phyloP scores from a whole-genome alignment of 163 green algal genomes.

The Chlamydomonas reinhardtii region DNA sequence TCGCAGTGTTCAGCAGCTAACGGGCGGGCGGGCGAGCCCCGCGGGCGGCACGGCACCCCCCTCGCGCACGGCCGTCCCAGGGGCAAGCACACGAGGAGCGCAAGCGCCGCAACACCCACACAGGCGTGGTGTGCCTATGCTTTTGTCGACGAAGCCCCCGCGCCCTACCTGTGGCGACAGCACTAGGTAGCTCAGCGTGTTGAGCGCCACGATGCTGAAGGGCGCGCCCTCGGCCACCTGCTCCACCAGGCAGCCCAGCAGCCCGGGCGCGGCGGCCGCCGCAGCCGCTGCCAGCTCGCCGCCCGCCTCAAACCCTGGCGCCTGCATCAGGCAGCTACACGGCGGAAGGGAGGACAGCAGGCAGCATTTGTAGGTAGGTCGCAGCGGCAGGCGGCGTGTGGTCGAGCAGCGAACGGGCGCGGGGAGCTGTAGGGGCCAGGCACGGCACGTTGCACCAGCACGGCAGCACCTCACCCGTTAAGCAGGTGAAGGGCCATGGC shows the following conservation, averaged over 20 bases:
- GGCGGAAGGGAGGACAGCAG: not conserved
- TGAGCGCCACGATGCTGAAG: conserved; percentile 10
- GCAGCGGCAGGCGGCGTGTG: too few species aligned
- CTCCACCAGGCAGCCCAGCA: conserved; percentile 5
- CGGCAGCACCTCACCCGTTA: conserved; percentile 11
- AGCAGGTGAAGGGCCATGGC: conserved; percentile 40
- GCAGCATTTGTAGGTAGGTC: not conserved
- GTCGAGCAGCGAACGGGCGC: not conserved
- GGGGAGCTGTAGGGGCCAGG: too few species aligned
- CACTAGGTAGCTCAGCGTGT: conserved; percentile 29
- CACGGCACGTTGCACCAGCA: too few species aligned
- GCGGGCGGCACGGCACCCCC: too few species aligned
- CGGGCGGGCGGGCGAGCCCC: not conserved
- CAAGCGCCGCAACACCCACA: too few species aligned
- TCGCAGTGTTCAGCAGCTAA: not conserved
- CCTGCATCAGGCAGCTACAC: conserved; percentile 18
- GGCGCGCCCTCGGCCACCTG: conserved; percentile 18
- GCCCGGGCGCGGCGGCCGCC: not conserved
- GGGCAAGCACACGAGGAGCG: too few species aligned
- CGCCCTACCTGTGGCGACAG: not conserved
- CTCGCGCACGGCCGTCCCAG: too few species aligned
- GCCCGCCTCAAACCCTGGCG: not conserved
- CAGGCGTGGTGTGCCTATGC: too few species aligned
- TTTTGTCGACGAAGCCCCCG: too few species aligned
- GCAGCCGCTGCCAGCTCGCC: conserved; percentile 8